Base-by-base conservation (phyloP, 2,329 filamentous ascomycete species). In the Calonectria hawksworthii region DNA sequence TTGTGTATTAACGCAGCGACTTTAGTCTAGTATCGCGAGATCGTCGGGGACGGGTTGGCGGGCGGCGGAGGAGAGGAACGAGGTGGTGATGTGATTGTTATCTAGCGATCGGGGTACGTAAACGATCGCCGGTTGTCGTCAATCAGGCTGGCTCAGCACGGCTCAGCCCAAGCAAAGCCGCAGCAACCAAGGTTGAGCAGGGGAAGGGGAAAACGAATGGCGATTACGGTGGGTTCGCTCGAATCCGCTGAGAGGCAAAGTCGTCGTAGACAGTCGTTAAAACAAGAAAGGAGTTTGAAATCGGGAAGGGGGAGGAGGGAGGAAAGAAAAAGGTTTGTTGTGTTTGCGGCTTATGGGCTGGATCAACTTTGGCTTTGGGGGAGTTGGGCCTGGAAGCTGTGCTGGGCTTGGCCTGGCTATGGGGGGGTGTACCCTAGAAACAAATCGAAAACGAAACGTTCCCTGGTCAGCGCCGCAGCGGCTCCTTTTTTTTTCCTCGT, bases 361-460 rank as follows among this genome's bases (percentile, higher is more conserved):
- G 54, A 51, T 61, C 34, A 44, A 63, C 51, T 59, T 66, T 54
- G 52, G 66, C 51, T 54, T 54, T 54, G 52, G 51, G 67, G 36
- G 36, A 68, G 26, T 51, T 38, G 65, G 50, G 65, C 50, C 65
- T 41, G 50, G 47, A 63, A 63, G 36, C 56, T 63, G 56, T 63
- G 56, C 56, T 63, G 56, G 56, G 56, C 56, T 63, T 63, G 56
- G 56, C 56, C 51, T 65, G 38, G 59, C 23, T 32, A 26, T 64
- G 59, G 36, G 50, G 56, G 56, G 59, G 56, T 59, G 44, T n/a
- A 64, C 66, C 47, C 71, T 65, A 61, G 71, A 73, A 73, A 70
- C 71, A 68, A 70, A 65, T 73, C 65, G 71, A 73, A 73, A 73
- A 69, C 71, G 71, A 73, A 70, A 69, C 71, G 71, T 74, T 74